Evolutionary conservation across 2,329 filamentous ascomycete species (phyloP).

Genomic region (Blumeriella jaapii): DNA sequence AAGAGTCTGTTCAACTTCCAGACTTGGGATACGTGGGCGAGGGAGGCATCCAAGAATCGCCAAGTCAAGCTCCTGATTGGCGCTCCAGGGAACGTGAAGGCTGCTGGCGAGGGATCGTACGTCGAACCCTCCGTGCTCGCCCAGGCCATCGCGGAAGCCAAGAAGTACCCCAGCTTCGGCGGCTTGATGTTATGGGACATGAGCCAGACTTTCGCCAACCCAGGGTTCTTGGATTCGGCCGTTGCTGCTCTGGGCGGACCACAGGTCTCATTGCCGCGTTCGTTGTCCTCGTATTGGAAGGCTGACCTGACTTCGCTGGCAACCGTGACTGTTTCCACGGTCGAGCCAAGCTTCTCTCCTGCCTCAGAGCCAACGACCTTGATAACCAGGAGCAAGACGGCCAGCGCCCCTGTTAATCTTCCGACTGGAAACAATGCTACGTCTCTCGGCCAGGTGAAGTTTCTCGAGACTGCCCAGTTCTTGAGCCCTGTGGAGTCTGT

Average conservation of each 20-base stretch:
- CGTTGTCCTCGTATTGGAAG: neutral
- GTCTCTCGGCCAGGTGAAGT: constrained; percentile 7
- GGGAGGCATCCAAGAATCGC: constrained; percentile 42
- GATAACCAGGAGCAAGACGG: neutral
- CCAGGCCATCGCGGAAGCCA: constrained; percentile 40
- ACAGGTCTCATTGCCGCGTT: neutral
- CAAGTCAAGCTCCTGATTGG: constrained; percentile 51
- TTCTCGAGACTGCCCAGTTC: constrained; percentile 13
- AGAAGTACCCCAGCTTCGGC: constrained; percentile 47
- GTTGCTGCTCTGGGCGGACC: constrained; percentile 6
- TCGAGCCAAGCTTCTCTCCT: neutral
- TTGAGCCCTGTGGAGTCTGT: constrained; percentile 2
- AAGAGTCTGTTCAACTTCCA: constrained; percentile 46
- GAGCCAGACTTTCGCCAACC: constrained; percentile 45
- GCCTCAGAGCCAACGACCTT: too few species aligned
- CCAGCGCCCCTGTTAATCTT: neutral
- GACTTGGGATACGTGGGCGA: constrained; percentile 56
- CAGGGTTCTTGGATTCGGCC: constrained; percentile 36
- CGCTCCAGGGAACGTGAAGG: constrained; percentile 36
- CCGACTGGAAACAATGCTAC: neutral
- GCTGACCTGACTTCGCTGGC: neutral
- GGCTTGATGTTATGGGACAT: constrained; percentile 63
- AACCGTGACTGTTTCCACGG: neutral
- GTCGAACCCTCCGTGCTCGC: constrained; percentile 33
- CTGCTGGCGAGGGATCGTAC: constrained; percentile 40